Base-by-base conservation (phyloP, 1,284 basidiomycete species). In the Trichosporon sp. region DNA sequence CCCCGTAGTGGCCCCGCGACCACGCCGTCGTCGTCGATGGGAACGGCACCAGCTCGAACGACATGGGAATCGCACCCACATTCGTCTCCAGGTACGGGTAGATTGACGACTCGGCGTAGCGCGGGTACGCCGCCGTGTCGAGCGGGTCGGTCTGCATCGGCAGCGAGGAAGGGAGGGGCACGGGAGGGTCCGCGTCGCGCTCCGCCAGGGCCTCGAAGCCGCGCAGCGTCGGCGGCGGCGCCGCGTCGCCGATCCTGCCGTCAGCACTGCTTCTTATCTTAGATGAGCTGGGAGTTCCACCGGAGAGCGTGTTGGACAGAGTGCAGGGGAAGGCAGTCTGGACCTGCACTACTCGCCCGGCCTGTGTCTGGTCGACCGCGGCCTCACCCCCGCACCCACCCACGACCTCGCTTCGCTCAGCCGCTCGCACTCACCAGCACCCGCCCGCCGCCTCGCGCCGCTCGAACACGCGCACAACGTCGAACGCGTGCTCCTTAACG, bases 361-460 rank as follows among this genome's bases (percentile, higher is more conserved):
- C n/a, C n/a, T n/a, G n/a, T n/a, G n/a, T n/a, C n/a, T n/a, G n/a
- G n/a, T n/a, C n/a, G n/a, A n/a, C n/a, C n/a, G n/a, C n/a, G n/a
- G n/a, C n/a, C n/a, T n/a, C n/a, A n/a, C n/a, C 15, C 38, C 13
- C 38, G 15, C 15, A 8, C 11, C 8, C 42, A n/a, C 42, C 4
- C 42, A 2, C 42, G 42, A 44, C 42, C 18, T 21, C 42, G 42
- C 42, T 38, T 2, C n/a, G 42, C 42, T 44, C 42, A n/a, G 42
- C 12, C 11, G 23, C 18, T 8, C 31, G 60, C 3, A 51, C 68
- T 34, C 29, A 70, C 86, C 86, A 87, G 64, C 85, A 85, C 4
- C 86, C 86, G 7, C 86, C 85, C 0, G 85, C 83, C 0, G 77
- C 70, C 27, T 76, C 70, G 66, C 86, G 85, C 13, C 85, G 81